A percentile compares a stretch with the other conserved stretches of the same genome.
These are phyloP conservation scores for Xylariales sp. DNA, from an alignment of 2,329 filamentous ascomycete species.

Conservation along the genomic window DNA sequence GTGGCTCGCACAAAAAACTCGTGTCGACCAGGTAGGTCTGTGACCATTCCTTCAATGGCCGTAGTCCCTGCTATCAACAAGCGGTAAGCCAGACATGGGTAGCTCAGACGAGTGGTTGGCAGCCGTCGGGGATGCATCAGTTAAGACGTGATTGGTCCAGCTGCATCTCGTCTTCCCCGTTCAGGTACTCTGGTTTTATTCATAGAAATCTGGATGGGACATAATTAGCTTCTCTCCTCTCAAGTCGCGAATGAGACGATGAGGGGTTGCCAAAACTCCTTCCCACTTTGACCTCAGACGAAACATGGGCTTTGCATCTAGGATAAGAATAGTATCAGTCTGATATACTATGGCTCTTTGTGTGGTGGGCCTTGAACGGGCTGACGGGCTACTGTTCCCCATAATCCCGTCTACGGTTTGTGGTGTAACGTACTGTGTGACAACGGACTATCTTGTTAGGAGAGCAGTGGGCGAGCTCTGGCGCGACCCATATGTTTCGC, in stretches of 20 bases:
- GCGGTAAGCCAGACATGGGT: not conserved
- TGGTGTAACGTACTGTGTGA: too few species aligned
- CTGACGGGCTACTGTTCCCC: too few species aligned
- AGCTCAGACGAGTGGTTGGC: not conserved
- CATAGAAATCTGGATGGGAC: not conserved
- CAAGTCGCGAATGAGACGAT: not conserved
- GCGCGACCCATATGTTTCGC: too few species aligned
- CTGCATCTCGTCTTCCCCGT: constrained; percentile 7
- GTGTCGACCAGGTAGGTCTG: not conserved
- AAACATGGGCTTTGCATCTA: not conserved
- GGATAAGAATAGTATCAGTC: not conserved
- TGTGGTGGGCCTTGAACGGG: too few species aligned
- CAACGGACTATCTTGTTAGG: too few species aligned
- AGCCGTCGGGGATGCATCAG: not conserved
- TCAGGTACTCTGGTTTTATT: constrained; percentile 6
- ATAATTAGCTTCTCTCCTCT: not conserved
- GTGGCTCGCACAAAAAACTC: not conserved
- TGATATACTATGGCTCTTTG: too few species aligned
- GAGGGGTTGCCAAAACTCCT: not conserved
- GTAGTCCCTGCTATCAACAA: not conserved
- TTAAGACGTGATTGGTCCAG: constrained; percentile 1
- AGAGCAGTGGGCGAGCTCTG: too few species aligned
- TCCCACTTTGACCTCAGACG: not conserved
- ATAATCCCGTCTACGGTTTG: too few species aligned
- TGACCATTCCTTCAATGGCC: not conserved